phyloP scores from a whole-genome alignment of 2,329 filamentous ascomycete species.

The Arthrobotrys entomopaga region DNA sequence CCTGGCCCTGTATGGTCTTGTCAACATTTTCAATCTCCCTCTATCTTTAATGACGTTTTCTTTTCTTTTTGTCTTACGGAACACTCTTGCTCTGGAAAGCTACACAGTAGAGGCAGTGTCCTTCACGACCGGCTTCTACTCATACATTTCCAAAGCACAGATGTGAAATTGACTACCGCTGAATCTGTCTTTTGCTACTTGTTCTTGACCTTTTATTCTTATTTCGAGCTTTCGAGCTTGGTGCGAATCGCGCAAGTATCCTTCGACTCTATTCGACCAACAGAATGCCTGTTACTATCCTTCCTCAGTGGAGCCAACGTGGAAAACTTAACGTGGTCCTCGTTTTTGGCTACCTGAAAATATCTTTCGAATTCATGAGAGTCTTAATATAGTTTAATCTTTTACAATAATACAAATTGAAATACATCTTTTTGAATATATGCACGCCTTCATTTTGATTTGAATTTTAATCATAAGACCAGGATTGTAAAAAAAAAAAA shows the following conservation, averaged over 20 bases:
- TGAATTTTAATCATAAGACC: neutral
- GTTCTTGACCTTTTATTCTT: neutral
- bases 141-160: neutral
- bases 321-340: constrained; percentile 28
- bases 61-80: neutral
- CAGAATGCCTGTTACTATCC: constrained; percentile 24
- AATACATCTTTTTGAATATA: too few relatives aligned
- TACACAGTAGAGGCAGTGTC: constrained; percentile 8
- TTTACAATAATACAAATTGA: neutral
- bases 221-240: neutral
- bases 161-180: constrained; percentile 1
- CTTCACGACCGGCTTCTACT: constrained; percentile 18
- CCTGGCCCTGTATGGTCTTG: neutral
- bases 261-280: constrained; percentile 18
- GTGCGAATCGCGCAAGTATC: constrained; percentile 7
- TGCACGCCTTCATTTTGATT: too few relatives aligned
- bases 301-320: constrained; percentile 8
- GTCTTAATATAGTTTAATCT: too few relatives aligned
- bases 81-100: neutral
- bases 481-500: neutral
- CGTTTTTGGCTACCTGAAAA: constrained; percentile 7
- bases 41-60: neutral
- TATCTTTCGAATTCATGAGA: too few relatives aligned
- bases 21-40: neutral
- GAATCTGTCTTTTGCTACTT: neutral